These are phyloP conservation scores for Solanum arcanum DNA, from an alignment of 257 asterid genomes.

Conservation along the genomic window DNA sequence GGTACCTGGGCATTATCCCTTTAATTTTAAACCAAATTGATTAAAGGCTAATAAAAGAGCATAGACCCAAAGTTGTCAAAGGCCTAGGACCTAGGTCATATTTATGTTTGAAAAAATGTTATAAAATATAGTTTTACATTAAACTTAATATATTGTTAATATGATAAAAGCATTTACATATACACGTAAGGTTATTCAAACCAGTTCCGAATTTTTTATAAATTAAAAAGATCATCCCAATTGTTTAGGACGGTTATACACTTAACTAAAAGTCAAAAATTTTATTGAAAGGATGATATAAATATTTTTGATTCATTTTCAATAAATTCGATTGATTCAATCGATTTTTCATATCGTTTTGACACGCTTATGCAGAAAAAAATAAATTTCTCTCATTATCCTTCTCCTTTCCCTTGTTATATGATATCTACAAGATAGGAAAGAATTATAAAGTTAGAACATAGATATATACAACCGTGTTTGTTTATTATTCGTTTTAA, in stretches of 20 bases:
- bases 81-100: not conserved
- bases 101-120: not conserved
- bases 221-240: not conserved
- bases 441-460: not conserved
- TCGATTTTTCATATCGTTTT: too few species aligned
- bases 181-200: not conserved
- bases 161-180: not conserved
- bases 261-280: too few species aligned
- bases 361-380: not conserved
- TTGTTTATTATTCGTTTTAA: not conserved
- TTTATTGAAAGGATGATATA: too few species aligned
- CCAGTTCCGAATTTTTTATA: too few species aligned
- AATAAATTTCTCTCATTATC: not conserved
- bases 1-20: too few species aligned
- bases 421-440: not conserved
- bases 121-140: not conserved
- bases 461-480: not conserved
- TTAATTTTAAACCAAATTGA: too few species aligned
- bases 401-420: not conserved
- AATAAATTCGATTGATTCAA: too few species aligned
- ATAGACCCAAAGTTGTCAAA: not conserved
- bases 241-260: not conserved
- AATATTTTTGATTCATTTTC: too few species aligned
- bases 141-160: not conserved
- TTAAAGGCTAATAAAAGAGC: not conserved